Conservation (phyloP, 208 protist genomes). For the Trypanosoma cruzi region DNA sequence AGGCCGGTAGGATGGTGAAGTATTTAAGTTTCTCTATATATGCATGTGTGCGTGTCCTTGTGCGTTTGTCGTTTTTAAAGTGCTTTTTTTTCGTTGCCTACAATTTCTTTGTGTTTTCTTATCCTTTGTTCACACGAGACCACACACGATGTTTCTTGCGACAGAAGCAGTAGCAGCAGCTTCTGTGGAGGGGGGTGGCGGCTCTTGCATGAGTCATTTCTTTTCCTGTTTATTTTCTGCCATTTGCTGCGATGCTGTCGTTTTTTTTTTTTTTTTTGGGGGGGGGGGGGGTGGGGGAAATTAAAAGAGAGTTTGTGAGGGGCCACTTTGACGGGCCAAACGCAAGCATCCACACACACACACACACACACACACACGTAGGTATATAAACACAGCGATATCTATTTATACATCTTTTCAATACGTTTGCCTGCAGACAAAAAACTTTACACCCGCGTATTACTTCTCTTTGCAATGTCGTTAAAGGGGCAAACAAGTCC, state of each 20-base stretch:
- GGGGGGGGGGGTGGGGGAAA: too few species aligned
- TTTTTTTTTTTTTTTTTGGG: neutral
- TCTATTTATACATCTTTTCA: constrained; percentile 6
- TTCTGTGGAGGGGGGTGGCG: too few species aligned
- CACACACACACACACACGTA: neutral
- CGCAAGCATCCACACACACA: neutral
- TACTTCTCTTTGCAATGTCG: neutral
- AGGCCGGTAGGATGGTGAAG: too few species aligned
- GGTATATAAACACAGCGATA: neutral
- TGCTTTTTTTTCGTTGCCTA: too few species aligned
- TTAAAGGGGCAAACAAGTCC: neutral
- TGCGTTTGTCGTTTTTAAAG: too few species aligned
- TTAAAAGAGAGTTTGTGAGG: neutral
- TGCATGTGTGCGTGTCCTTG: too few species aligned
- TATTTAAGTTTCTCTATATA: too few species aligned
- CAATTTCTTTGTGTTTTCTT: too few species aligned
- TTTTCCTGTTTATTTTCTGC: neutral
- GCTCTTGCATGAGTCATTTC: neutral
- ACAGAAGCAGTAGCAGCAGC: too few species aligned
- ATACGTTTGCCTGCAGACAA: neutral
- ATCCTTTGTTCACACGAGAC: too few species aligned
- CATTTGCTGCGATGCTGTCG: neutral
- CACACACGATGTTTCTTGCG: too few species aligned
- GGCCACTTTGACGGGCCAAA: neutral
- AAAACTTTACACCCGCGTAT: neutral